Evolutionary conservation across 179 eudicot genomes (phyloP).

Genomic region (Dionaea muscipula): DNA sequence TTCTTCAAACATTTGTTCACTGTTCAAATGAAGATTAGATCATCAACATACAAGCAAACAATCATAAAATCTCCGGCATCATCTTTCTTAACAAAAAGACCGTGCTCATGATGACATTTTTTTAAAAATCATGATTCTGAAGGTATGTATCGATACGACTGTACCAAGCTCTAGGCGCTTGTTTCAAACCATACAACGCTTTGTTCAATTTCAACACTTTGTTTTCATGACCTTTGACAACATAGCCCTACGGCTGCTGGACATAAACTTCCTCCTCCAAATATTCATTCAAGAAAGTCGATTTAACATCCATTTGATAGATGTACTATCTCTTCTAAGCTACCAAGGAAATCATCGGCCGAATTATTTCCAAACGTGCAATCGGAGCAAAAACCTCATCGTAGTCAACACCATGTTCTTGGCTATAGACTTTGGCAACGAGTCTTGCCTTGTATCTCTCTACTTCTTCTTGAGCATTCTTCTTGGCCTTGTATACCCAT

Average conservation of each 20-base stretch:
- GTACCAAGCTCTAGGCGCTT: not conserved
- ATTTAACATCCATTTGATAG: not conserved
- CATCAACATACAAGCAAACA: conserved; percentile 7
- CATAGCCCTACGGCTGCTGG: conserved; percentile 1
- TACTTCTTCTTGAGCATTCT: not conserved
- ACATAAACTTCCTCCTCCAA: not conserved
- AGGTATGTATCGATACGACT: conserved; percentile 5
- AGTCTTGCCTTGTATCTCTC: not conserved
- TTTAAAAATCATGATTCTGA: not conserved
- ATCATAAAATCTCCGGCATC: not conserved
- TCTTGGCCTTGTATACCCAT: not conserved
- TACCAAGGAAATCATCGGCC: not conserved
- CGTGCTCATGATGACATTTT: conserved; percentile 1
- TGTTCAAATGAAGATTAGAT: conserved; percentile 6
- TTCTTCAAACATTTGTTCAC: not conserved
- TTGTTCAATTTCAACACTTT: conserved; percentile 8
- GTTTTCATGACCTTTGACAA: not conserved
- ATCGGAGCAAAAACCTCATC: not conserved
- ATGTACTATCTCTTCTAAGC: not conserved
- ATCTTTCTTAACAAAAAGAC: not conserved
- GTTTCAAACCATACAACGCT: conserved; percentile 6
- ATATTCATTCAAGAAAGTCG: not conserved
- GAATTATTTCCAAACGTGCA: not conserved
- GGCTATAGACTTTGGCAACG: not conserved
- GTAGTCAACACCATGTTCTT: not conserved